Conservation (phyloP, 805 yeast genomes). For the Alloascoidea hylecoeti region DNA sequence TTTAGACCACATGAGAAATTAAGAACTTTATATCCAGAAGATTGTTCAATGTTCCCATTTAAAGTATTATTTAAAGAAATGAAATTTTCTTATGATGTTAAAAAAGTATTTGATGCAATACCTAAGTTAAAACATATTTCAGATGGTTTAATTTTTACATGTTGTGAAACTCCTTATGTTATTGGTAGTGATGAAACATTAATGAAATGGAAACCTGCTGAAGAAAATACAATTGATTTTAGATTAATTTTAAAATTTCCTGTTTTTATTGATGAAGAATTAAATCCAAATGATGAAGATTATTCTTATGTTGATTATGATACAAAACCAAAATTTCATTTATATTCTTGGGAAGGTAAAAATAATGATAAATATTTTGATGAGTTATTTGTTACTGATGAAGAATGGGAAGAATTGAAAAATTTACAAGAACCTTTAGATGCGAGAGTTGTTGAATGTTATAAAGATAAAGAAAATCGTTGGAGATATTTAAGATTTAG, state of each 20-base stretch:
- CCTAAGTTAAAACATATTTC: conserved; percentile 67
- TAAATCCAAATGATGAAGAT: conserved; percentile 21
- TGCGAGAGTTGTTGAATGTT: conserved; percentile 80
- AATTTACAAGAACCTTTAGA: conserved; percentile 65
- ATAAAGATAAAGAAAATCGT: conserved; percentile 39
- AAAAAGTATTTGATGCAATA: conserved; percentile 57
- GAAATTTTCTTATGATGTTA: conserved; percentile 70
- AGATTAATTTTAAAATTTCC: conserved; percentile 52
- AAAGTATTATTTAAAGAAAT: conserved; percentile 77
- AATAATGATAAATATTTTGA: conserved; percentile 36
- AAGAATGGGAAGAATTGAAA: conserved; percentile 74
- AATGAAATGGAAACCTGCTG: conserved; percentile 94
- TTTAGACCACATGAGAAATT: conserved; percentile 71
- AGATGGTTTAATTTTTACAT: conserved; percentile 90
- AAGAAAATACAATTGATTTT: conserved; percentile 89
- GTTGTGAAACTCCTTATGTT: conserved; percentile 75
- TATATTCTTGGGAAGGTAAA: conserved; percentile 70
- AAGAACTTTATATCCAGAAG: conserved; percentile 57
- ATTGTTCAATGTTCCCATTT: conserved; percentile 68
- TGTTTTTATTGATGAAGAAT: conserved; percentile 41
- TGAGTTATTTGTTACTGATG: conserved; percentile 44
- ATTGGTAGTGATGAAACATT: conserved; percentile 81
- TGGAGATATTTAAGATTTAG: conserved; percentile 87
- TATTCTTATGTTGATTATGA: conserved; percentile 65
- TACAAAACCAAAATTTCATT: conserved; percentile 51